Percentiles rank a stretch among this genome's conserved stretches.
Conservation (phyloP, 257 asterid species). For the Nicotiana tabacum region DNA sequence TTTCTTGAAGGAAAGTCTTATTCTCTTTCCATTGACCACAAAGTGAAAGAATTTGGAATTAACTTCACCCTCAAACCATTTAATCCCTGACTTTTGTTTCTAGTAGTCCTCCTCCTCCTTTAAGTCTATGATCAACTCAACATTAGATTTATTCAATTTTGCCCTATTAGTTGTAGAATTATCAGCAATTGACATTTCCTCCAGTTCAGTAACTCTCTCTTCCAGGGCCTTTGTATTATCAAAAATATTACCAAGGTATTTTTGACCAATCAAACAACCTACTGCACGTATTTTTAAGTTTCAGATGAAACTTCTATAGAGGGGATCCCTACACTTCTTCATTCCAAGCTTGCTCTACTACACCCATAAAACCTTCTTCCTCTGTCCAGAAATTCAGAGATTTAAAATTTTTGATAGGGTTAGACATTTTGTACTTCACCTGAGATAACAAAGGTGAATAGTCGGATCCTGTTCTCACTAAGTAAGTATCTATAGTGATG, state of each 20-base stretch:
- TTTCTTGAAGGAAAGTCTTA: too few species aligned
- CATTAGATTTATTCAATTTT: too few species aligned
- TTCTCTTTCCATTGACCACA: too few species aligned
- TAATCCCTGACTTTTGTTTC: too few species aligned
- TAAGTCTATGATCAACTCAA: too few species aligned
- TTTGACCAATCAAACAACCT: neutral
- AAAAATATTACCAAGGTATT: neutral
- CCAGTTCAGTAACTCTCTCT: neutral
- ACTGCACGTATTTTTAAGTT: neutral
- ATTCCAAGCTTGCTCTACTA: neutral
- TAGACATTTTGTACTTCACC: neutral
- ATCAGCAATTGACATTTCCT: neutral
- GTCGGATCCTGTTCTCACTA: neutral
- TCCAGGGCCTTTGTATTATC: neutral
- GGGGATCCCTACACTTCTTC: neutral
- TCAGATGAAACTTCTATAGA: neutral
- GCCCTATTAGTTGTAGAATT: too few species aligned
- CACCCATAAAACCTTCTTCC: neutral
- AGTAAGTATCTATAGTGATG: neutral
- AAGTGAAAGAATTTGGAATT: too few species aligned
- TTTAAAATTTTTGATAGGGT: neutral
- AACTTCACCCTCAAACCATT: too few species aligned
- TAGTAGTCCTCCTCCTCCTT: too few species aligned
- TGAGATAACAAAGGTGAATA: neutral
- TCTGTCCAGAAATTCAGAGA: too few species aligned